These are phyloP conservation scores for Elsinoe perseae DNA, from an alignment of 2,329 filamentous ascomycete species.

Conservation along the genomic window DNA sequence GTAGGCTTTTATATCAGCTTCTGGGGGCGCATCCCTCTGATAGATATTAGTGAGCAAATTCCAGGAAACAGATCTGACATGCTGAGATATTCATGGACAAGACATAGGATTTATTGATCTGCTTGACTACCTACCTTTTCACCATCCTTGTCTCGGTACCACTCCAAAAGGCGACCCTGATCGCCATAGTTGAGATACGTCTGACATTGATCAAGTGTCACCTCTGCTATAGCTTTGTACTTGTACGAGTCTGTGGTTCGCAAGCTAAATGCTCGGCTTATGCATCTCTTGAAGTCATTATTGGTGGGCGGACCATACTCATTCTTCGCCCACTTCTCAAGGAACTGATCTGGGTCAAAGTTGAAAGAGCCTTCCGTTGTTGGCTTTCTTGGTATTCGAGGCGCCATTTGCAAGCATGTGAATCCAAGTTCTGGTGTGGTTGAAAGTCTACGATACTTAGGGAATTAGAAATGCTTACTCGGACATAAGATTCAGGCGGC, in stretches of 20 bases:
- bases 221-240: conserved; percentile 45
- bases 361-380: conserved; percentile 35
- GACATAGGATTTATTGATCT: too few species aligned
- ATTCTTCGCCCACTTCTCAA: conserved; percentile 37
- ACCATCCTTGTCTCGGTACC: conserved; percentile 41
- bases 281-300: conserved; percentile 40
- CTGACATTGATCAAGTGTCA: conserved; percentile 45
- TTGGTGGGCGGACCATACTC: conserved; percentile 31
- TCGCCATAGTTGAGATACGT: conserved; percentile 41
- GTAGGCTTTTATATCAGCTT: conserved; percentile 58
- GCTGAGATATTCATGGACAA: too few species aligned
- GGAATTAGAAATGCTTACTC: background rate
- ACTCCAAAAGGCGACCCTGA: conserved; percentile 42
- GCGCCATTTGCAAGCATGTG: conserved; percentile 20
- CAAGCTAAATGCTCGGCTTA: conserved; percentile 43
- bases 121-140: conserved; percentile 33
- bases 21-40: conserved; percentile 39
- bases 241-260: conserved; percentile 39
- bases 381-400: conserved; percentile 26
- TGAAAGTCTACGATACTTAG: background rate
- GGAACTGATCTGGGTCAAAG: conserved; percentile 42
- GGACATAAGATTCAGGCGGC: background rate
- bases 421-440: background rate
- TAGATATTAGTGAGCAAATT: background rate
- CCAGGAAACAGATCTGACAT: too few species aligned